These are phyloP conservation scores for Clausena lansium DNA, from an alignment of 345 rosid genomes.

Conservation along the genomic window DNA sequence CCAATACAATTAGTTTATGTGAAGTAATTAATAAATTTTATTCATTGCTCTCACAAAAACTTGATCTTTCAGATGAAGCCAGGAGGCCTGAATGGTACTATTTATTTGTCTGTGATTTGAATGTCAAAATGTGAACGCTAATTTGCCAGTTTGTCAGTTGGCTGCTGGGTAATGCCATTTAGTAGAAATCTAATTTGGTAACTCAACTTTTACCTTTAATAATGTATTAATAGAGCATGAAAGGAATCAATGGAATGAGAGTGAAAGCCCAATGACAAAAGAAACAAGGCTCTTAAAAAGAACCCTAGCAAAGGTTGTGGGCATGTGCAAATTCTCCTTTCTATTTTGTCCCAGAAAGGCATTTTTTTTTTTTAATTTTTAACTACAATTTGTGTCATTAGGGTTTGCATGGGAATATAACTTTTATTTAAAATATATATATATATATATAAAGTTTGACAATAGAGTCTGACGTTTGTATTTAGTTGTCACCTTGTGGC, in stretches of 20 bases:
- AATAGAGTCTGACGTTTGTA: background rate
- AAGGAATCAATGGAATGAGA: background rate
- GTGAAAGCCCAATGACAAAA: constrained; percentile 6
- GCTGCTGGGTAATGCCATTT: background rate
- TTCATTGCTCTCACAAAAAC: background rate
- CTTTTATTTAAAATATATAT: too few relatives aligned
- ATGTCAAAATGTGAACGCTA: background rate
- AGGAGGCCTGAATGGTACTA: too few relatives aligned
- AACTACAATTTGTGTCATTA: background rate
- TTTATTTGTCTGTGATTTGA: background rate
- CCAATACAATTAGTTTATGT: too few relatives aligned
- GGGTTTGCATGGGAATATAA: background rate
- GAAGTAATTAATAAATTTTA: too few relatives aligned
- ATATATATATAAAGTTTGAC: background rate
- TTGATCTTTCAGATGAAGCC: too few relatives aligned
- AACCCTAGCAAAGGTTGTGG: background rate
- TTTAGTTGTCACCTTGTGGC: constrained; percentile 1
- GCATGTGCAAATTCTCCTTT: constrained; percentile 6
- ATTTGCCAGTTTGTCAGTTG: background rate
- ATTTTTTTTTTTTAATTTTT: background rate
- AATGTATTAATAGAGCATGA: background rate
- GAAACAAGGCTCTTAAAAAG: background rate
- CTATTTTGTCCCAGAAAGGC: background rate
- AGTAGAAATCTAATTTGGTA: background rate
- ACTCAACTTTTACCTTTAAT: background rate